Base-by-base conservation (phyloP, 805 yeast genomes). In the Danielia reshetovae region DNA sequence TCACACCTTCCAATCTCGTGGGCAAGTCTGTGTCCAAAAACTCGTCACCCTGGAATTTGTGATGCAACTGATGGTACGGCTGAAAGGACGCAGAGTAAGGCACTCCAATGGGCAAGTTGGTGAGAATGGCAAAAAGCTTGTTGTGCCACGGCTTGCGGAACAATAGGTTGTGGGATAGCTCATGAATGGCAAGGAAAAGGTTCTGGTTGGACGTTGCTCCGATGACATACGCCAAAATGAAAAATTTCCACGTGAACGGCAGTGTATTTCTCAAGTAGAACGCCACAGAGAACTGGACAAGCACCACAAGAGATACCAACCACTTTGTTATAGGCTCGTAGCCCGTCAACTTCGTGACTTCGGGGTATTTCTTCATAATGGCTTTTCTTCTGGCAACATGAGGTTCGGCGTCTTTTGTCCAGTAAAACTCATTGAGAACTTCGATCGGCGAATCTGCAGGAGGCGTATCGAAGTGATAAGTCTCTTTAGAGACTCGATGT, bases 1-100 rank as follows among this genome's bases (percentile, higher is more conserved):
- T 52, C 1, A 81, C 27, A 0, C 94, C 93, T 59, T 88, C 97
- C 22, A 78, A 70, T 16, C 61, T 55, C 0, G 96, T 88, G 23
- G 97, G 97, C 42, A 88, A 65, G 57, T 88, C 97, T 0, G 96
- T 83, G 60, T 88, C 97, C 48, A 76, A 77, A 33, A 72, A 68
- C 49, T 79, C 83, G 55, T 88, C 95, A 13, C 97, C 97, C 51
- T 85, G 62, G 51, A 84, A 87, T 59, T 88, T 88, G 62, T 88
- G 97, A 54, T 88, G 97, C 24, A 88, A 65, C 57, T 86, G 86
- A 54, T 88, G 97, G 57, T 88, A 88, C 6, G 96, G 96, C 41
- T 85, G 82, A 66, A 88, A 74, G 42, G 85, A 81, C 0, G 96
- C 96, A 24, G 87, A 75, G 60, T 86, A 88, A 0, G 96, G 97